Evolutionary conservation across 768 basidiomycete species (phyloP).

Genomic region (Lactarius deliciosus): DNA sequence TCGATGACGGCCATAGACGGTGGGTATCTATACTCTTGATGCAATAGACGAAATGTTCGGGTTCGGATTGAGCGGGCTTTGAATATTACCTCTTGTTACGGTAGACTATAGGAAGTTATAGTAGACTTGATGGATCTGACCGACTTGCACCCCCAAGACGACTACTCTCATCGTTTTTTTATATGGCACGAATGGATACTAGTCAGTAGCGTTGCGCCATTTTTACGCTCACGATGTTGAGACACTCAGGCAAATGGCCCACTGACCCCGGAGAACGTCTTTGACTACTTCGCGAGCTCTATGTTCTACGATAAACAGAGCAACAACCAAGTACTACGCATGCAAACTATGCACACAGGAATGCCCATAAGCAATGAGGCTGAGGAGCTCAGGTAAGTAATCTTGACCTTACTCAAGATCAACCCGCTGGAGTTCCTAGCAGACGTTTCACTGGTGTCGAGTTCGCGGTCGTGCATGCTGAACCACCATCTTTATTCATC

Average conservation of each 20-base stretch:
- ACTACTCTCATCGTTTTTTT: constrained; percentile 80
- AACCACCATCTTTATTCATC: constrained; percentile 80
- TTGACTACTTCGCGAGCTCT: constrained; percentile 87
- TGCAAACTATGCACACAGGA: constrained; percentile 92
- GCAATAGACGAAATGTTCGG: not conserved
- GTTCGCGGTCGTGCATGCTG: constrained; percentile 79
- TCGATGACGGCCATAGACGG: constrained; percentile 21
- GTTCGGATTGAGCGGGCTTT: not conserved
- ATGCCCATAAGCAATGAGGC: constrained; percentile 73
- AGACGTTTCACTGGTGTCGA: constrained; percentile 88
- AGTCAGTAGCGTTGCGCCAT: constrained; percentile 39
- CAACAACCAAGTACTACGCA: constrained; percentile 87
- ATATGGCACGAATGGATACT: constrained; percentile 93
- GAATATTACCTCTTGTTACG: not conserved
- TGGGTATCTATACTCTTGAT: not conserved
- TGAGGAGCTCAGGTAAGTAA: constrained; percentile 78
- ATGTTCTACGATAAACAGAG: constrained; percentile 96
- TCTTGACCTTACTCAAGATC: not conserved
- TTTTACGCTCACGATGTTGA: constrained; percentile 13
- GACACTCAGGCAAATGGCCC: constrained; percentile 66
- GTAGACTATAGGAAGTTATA: too few species aligned
- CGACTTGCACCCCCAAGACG: constrained; percentile 78
- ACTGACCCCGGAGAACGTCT: constrained; percentile 72
- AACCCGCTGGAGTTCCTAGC: constrained; percentile 1
- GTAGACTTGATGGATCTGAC: constrained; percentile 47